Evolutionary conservation across 768 basidiomycete species (phyloP).

Genomic region (Gelatoporia subvermispora): DNA sequence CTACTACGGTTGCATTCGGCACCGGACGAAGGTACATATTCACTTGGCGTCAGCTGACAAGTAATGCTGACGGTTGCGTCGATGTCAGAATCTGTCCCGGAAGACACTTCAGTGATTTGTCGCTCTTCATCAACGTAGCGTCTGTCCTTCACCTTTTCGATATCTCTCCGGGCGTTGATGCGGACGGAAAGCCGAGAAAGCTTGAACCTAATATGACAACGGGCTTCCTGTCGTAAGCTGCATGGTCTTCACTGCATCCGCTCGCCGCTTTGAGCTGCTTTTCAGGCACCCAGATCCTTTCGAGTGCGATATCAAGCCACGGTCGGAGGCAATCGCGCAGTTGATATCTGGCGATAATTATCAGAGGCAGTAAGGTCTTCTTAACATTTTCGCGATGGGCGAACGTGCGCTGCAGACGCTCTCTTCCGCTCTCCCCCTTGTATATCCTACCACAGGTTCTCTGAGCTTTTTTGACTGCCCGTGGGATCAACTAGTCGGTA

Average conservation of each 20-base stretch:
- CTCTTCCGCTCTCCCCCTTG: no score
- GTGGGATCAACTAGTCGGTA: no score
- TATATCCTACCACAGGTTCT: no score
- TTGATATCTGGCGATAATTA: neutral
- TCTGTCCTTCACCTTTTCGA: conserved; percentile 11
- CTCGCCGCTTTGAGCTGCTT: neutral
- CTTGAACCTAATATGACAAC: neutral
- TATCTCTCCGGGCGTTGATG: conserved; percentile 6
- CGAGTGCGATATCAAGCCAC: conserved; percentile 1
- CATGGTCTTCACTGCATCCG: neutral
- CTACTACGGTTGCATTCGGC: conserved; percentile 4
- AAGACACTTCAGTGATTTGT: conserved; percentile 3
- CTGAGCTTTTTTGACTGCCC: no score
- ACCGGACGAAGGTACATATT: conserved; percentile 11
- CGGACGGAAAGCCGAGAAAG: conserved; percentile 5
- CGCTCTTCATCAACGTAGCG: conserved; percentile 12
- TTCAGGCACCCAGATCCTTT: neutral
- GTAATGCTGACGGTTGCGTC: no score
- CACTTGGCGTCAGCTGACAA: neutral
- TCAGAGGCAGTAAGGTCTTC: no score
- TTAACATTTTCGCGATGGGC: no score
- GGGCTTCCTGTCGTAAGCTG: conserved; percentile 8
- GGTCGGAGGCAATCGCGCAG: neutral
- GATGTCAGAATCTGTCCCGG: conserved; percentile 12
- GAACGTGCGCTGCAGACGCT: no score